These are phyloP conservation scores for Phyllosticta ampelicida DNA, from an alignment of 2,329 filamentous ascomycete species.

Conservation along the genomic window DNA sequence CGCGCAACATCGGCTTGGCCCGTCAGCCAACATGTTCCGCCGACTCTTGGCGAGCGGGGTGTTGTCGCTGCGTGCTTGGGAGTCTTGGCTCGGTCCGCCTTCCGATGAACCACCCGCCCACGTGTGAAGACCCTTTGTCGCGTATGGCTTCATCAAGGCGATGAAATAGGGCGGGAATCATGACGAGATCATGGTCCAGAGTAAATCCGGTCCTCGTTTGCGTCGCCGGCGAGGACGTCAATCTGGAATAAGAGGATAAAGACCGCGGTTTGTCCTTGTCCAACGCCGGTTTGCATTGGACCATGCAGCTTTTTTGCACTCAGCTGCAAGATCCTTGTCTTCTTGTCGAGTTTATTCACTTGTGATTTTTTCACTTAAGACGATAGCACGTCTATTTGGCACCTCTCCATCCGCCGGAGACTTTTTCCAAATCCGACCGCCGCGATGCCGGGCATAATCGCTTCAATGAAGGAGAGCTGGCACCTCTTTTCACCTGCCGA, in stretches of 20 bases:
- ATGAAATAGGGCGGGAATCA: not conserved
- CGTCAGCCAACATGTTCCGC: not conserved
- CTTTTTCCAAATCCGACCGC: not conserved
- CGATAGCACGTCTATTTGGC: not conserved
- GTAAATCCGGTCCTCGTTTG: not conserved
- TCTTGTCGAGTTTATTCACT: not conserved
- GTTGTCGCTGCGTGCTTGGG: not conserved
- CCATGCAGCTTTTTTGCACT: not conserved
- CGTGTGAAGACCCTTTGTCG: not conserved
- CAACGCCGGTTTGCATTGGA: not conserved
- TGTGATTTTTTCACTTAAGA: not conserved
- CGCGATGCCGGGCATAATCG: not conserved
- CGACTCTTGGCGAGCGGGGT: not conserved
- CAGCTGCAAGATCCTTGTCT: not conserved
- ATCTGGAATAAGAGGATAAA: not conserved
- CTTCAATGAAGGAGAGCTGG: slow-evolving; percentile 18
- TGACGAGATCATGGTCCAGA: not conserved
- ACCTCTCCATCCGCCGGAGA: not conserved
- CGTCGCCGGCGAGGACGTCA: not conserved
- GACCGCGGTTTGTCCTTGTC: not conserved
- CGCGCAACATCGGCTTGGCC: not conserved
- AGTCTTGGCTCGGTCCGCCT: not conserved
- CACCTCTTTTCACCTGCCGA: slow-evolving; percentile 29
- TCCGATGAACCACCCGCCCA: not conserved
- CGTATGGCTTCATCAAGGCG: not conserved